Base-by-base conservation (phyloP, 129 eudicot species). In the Helianthus annuus region DNA sequence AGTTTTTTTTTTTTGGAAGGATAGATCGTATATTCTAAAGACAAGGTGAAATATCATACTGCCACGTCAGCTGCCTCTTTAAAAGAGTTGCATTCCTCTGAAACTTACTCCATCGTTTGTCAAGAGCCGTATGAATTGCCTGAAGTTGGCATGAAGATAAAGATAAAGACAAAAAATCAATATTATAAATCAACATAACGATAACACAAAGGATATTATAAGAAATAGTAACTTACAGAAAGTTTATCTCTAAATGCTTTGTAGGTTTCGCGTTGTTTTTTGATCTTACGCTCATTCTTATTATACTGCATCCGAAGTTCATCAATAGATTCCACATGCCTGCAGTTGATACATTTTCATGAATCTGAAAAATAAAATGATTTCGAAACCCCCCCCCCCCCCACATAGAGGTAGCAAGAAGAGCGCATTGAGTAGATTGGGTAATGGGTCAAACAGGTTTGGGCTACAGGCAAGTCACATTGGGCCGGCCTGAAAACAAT, bases 51-150 rank as follows among this genome's bases (percentile, higher is more conserved):
- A 65, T 11, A 29, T 8, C 88, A 72, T 86, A 92, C 98, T 87
- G 83, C 96, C 96, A 87, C 3, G 98, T 89, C 52, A 93, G 83
- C 70, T 83, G 89, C 64, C 92, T 88, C 84, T 82, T 87, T 74
- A 88, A 68, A 49, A 70, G 85, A 73, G 83, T 80, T 34, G 96
- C 98, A 51, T 83, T 93, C 76, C 97, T 83, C 71, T 85, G 83
- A 77, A 89, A 93, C 83, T 89, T 93, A 72, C 70, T 78, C 86
- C 81, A 70, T 57, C 98, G 85, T 79, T 79, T 77, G 22, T 87
- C 83, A 65, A 89, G 79, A 59, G 98, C 94, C 42, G 77, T 75
- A 72, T 80, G 59, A 66, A 87, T 87, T 36, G 88, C 92, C 98
- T 93, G 81, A 66, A 65, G 60, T 79, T 24, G 24, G 76, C 32